Evolutionary conservation across 2,329 filamentous ascomycete genomes (phyloP), one percentile per base, ranked within the genome.

Genomic region (Pseudogymnoascus sp.): DNA sequence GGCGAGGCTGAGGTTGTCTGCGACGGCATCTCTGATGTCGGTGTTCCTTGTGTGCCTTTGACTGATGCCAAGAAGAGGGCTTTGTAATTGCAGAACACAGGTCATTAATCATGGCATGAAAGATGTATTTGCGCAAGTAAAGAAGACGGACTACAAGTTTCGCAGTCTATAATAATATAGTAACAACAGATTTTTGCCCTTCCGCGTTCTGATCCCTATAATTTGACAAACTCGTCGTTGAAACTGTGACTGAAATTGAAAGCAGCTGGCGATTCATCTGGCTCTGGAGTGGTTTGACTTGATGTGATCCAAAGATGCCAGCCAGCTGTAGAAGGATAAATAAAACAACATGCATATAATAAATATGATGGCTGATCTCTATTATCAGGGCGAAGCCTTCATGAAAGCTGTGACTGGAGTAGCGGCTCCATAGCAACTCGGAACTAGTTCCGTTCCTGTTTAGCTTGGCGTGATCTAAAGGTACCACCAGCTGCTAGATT

Each of bases 1-100:
- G 74, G 75, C 0, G 74, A 70, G 21, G 69, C 75, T 9, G 69
- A 75, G 13, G 77, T 76, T 58, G 74, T 84, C 59, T 84, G 82
- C 65, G 79, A 83, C 67, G 79, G 73, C 15, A 74, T 79, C 29
- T 17, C 48, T 10, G 48, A 55, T n/a, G 29, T 55, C n/a, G 48
- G 48, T 8, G 48, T 55, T 55, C 27, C 48, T 12, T 55, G 48
- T 10, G 10, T 55, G 4, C 48, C 48, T 29, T 55, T 55, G 29
- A 33, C 27, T 21, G 48, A 55, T 10, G 48, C 48, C n/a, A 31
- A 9, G 48, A 55, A 27, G 48, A 55, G 48, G 15, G 7, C 29
- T n/a, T 55, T 55, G 48, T 55, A 55, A 55, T 55, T 55, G 29
- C 48, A 55, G 29, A 55, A 35, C 2, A 17, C n/a, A 7, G 9